Conservation (phyloP, 805 yeast genomes). For the Nakazawaea populi region DNA sequence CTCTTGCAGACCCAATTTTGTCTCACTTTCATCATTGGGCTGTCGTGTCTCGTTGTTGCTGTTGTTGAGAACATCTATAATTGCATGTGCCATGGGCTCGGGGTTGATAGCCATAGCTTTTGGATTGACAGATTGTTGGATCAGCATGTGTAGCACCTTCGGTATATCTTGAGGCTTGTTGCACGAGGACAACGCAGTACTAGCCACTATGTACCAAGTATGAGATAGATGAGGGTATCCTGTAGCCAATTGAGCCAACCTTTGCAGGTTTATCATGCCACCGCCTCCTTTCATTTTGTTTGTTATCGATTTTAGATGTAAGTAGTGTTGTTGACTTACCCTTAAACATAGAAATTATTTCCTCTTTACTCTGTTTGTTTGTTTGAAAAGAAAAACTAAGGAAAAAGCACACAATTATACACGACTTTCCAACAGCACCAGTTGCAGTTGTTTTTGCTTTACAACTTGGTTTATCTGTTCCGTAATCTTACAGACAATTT, state of each 20-base stretch:
- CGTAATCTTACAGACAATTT: slow-evolving; percentile 58
- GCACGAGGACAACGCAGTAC: slow-evolving; percentile 75
- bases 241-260: neutral
- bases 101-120: neutral
- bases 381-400: neutral
- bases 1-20: neutral
- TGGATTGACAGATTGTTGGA: slow-evolving; percentile 23
- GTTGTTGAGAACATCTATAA: neutral
- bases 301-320: neutral
- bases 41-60: too few species aligned
- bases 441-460: slow-evolving; percentile 19
- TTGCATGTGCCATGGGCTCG: neutral
- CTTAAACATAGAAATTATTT: too few species aligned
- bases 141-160: slow-evolving; percentile 62
- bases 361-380: neutral
- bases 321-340: neutral
- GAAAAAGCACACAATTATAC: neutral
- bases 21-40: neutral
- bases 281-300: neutral
- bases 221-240: slow-evolving; percentile 14
- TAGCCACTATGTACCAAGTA: slow-evolving; percentile 75
- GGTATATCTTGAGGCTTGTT: slow-evolving; percentile 83
- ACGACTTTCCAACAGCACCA: neutral
- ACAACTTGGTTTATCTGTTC: slow-evolving; percentile 53
- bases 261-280: neutral